A percentile compares a stretch with the other conserved stretches of the same genome.
Evolutionary conservation across 176 grass and related monocot species (phyloP).

Genomic region (Aegilops longissima): DNA sequence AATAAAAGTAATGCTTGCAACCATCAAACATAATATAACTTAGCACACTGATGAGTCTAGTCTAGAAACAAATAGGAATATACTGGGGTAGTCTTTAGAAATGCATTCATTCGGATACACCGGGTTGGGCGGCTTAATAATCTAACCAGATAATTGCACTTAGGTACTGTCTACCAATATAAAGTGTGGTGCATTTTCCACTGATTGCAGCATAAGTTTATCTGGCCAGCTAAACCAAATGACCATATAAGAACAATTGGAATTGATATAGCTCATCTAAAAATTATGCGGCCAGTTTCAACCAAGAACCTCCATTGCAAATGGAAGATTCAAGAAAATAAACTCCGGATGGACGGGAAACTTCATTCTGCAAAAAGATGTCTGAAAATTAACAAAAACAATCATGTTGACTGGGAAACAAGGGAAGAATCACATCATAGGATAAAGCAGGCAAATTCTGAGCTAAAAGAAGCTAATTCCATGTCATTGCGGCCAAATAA

Average conservation of each 20-base stretch:
- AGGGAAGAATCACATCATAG: neutral
- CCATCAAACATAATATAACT: constrained; percentile 7
- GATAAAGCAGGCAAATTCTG: neutral
- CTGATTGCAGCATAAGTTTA: constrained; percentile 1
- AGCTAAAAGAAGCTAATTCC: constrained; percentile 23
- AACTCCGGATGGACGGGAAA: neutral
- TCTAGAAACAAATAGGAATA: neutral
- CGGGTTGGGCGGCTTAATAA: neutral
- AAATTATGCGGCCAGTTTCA: neutral
- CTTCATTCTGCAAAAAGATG: neutral
- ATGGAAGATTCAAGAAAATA: constrained; percentile 1
- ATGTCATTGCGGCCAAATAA: neutral
- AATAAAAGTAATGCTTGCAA: constrained; percentile 32
- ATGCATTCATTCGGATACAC: neutral
- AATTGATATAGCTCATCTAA: neutral
- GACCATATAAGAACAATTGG: neutral
- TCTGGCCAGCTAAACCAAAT: neutral
- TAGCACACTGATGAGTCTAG: constrained; percentile 8
- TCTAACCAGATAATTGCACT: neutral
- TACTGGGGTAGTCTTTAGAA: neutral
- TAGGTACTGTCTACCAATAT: neutral
- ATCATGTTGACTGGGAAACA: neutral
- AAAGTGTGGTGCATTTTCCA: neutral
- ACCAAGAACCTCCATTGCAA: neutral
- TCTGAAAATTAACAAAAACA: neutral